These are phyloP conservation scores for Fusarium sp. DNA, from an alignment of 2,329 filamentous ascomycete species.

Conservation along the genomic window DNA sequence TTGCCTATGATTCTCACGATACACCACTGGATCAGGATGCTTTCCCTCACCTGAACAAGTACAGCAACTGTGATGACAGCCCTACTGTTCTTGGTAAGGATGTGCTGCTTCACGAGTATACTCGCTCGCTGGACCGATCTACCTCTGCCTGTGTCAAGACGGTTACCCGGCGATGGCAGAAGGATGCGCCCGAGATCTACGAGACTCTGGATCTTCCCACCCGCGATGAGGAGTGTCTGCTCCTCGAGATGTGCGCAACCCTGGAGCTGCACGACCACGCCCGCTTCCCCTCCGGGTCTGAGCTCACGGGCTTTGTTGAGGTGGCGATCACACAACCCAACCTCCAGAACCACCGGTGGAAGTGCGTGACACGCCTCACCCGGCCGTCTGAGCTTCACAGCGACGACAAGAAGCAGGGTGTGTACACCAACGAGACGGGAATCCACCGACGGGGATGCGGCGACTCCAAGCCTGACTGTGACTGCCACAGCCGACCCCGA, in stretches of 20 bases:
- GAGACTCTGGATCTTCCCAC: conserved; percentile 61
- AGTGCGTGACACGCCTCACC: conserved; percentile 67
- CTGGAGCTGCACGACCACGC: conserved; percentile 68
- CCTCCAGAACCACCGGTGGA: conserved; percentile 68
- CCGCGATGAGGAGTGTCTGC: conserved; percentile 63
- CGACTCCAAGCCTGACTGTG: conserved; percentile 58
- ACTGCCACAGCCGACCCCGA: conserved; percentile 60
- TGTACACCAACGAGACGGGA: conserved; percentile 62
- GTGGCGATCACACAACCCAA: conserved; percentile 65
- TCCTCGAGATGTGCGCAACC: conserved; percentile 71
- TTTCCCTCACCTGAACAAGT: conserved; percentile 67
- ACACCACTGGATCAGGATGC: conserved; percentile 55
- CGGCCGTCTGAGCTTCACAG: conserved; percentile 66
- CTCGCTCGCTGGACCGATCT: conserved; percentile 62
- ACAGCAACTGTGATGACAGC: conserved; percentile 63
- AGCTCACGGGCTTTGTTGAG: conserved; percentile 69
- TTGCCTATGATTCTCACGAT: conserved; percentile 57
- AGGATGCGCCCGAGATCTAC: conserved; percentile 66
- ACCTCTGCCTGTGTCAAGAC: conserved; percentile 67
- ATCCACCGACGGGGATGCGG: conserved; percentile 65
- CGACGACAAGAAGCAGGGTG: conserved; percentile 55
- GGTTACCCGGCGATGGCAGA: conserved; percentile 66
- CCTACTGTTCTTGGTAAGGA: conserved; percentile 63
- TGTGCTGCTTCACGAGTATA: conserved; percentile 69
- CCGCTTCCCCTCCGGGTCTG: conserved; percentile 68